These are phyloP conservation scores for Cordyceps fumosorosea DNA, from an alignment of 2,329 filamentous ascomycete genomes.

Conservation along the genomic window DNA sequence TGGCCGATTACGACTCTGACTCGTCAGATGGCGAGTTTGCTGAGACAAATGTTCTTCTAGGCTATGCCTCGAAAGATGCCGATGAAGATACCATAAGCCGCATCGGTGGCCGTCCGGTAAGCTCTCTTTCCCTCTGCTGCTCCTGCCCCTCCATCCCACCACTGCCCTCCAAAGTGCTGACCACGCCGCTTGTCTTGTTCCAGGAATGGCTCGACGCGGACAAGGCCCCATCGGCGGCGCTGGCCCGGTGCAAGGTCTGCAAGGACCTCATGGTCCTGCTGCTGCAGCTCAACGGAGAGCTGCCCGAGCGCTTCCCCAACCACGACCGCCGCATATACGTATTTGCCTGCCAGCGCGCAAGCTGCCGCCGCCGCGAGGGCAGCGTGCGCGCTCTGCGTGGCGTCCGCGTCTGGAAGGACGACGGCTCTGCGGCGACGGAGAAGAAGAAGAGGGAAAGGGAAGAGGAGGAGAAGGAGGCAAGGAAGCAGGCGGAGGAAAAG, in stretches of 20 bases:
- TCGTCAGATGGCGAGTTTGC: constrained; percentile 66
- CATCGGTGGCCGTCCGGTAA: constrained; percentile 79
- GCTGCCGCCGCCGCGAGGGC: constrained; percentile 75
- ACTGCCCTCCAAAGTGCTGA: not conserved
- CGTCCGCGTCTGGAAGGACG: constrained; percentile 47
- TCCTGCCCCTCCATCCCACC: constrained; percentile 2
- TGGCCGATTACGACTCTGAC: constrained; percentile 82
- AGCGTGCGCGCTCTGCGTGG: constrained; percentile 72
- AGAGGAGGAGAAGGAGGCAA: constrained; percentile 23
- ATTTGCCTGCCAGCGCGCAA: constrained; percentile 70
- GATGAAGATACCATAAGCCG: constrained; percentile 81
- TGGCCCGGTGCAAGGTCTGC: constrained; percentile 84
- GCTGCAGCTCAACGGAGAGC: constrained; percentile 83
- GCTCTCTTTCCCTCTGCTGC: constrained; percentile 24
- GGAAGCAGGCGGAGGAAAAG: constrained; percentile 19
- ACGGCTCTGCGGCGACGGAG: constrained; percentile 21
- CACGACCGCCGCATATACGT: constrained; percentile 87
- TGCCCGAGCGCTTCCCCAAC: constrained; percentile 77
- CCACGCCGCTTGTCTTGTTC: not conserved
- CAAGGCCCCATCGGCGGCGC: constrained; percentile 63
- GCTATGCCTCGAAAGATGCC: constrained; percentile 75
- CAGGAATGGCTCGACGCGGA: constrained; percentile 79
- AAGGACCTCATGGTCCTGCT: constrained; percentile 76
- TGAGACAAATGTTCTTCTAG: constrained; percentile 82
- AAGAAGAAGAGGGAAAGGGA: constrained; percentile 27